Percentiles rank a stretch among this genome's conserved stretches.
Evolutionary conservation across 2,329 filamentous ascomycete species (phyloP).

Genomic region (Dactylellina cionopaga): DNA sequence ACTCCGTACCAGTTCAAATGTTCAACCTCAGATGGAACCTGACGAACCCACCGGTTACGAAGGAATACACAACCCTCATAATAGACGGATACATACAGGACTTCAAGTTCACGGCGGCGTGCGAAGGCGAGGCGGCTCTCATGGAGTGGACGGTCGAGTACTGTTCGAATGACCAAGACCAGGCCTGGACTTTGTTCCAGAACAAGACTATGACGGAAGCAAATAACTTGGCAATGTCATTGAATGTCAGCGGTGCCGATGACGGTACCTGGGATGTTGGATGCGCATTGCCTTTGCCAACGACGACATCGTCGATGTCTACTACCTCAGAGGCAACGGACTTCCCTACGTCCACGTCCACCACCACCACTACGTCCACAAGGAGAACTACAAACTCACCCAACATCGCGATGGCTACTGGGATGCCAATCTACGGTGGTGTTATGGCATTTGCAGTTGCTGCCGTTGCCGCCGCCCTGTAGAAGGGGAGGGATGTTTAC

Average conservation of each 20-base stretch:
- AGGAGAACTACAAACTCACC: conserved; percentile 21
- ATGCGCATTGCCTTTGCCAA: conserved; percentile 26
- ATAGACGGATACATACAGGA: conserved; percentile 44
- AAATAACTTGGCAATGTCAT: conserved; percentile 32
- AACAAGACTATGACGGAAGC: conserved; percentile 35
- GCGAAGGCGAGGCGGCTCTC: conserved; percentile 33
- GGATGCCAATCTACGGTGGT: conserved; percentile 28
- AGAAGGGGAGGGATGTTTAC: neutral
- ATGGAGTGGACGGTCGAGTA: conserved; percentile 49
- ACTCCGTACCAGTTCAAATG: conserved; percentile 14
- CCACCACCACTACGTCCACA: neutral
- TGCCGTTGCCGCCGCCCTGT: conserved; percentile 15
- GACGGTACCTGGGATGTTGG: conserved; percentile 46
- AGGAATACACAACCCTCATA: conserved; percentile 16
- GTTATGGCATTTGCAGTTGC: conserved; percentile 24
- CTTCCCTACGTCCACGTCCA: neutral
- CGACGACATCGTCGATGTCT: conserved; percentile 1
- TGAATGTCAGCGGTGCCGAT: conserved; percentile 36
- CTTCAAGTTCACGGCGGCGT: conserved; percentile 41
- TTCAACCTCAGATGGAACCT: conserved; percentile 49
- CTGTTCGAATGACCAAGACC: conserved; percentile 33
- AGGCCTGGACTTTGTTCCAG: conserved; percentile 40
- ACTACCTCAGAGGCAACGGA: neutral
- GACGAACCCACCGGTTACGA: conserved; percentile 43
- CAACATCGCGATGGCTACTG: conserved; percentile 28